Evolutionary conservation across 2,329 filamentous ascomycete species (phyloP).

Genomic region (Biscogniauxia marginata): DNA sequence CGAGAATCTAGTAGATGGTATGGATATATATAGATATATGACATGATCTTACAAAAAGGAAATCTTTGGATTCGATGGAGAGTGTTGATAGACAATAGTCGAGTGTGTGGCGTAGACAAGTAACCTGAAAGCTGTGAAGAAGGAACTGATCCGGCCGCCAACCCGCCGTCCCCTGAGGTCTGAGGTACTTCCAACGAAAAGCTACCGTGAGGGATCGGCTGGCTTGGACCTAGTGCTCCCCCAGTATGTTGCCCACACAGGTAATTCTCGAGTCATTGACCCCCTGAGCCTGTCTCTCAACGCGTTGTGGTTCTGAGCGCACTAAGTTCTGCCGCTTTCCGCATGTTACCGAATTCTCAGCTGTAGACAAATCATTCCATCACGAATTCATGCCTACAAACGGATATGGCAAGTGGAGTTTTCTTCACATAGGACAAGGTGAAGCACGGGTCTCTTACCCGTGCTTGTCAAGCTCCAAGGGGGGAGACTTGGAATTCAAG

Average conservation of each 20-base stretch:
- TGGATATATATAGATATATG: no score
- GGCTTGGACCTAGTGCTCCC: conserved; percentile 12
- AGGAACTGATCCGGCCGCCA: not conserved
- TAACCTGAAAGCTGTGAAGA: conserved; percentile 6
- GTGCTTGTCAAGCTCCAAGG: conserved; percentile 8
- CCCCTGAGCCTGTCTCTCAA: conserved; percentile 32
- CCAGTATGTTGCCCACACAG: conserved; percentile 21
- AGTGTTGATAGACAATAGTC: conserved; percentile 11
- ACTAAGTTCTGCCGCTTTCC: conserved; percentile 39
- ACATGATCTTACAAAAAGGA: no score
- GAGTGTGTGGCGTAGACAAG: conserved; percentile 11
- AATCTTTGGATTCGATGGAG: conserved; percentile 9
- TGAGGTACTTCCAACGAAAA: not conserved
- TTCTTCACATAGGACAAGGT: conserved; percentile 20
- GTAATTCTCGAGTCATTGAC: conserved; percentile 39
- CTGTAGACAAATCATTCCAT: conserved; percentile 28
- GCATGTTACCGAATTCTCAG: conserved; percentile 25
- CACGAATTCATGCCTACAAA: conserved; percentile 32
- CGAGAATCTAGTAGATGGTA: not conserved
- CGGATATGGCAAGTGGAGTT: conserved; percentile 30
- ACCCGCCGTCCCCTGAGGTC: no score
- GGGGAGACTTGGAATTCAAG: conserved; percentile 18
- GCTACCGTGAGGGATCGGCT: not conserved
- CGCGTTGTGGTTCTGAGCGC: conserved; percentile 33
- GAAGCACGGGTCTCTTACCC: conserved; percentile 14